Evolutionary conservation across 108 stramenopile genomes (phyloP), one percentile per base, ranked within the genome.

Genomic region (Cyclostephanos tholiformis): DNA sequence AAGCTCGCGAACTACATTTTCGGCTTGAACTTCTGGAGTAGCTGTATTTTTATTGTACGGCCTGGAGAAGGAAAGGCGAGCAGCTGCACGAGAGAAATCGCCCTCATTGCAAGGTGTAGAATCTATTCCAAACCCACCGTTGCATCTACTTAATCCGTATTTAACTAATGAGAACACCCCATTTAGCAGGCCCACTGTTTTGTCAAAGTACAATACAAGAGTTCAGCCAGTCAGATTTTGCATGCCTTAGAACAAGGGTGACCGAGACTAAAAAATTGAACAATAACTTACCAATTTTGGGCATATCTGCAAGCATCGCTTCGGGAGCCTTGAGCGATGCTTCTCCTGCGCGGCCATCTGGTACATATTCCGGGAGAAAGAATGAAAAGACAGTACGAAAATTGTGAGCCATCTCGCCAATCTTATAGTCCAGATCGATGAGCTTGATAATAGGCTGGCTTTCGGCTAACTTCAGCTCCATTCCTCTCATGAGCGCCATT

Each of bases 341-440:
- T 35, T 56, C 53, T 10, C 58, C 65, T 44, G 77, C 58, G 53
- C 63, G 74, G 16, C 85, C 82, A 35, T 32, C 36, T 58, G 89
- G 82, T 26, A 25, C 30, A 58, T 85, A 88, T 52, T 84, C 82
- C 23, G 90, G 86, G n/a, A 75, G 53, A 43, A 80, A 82, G 55
- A 79, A 88, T 13, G 73, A 75, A 70, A 88, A 88, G 7, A 88
- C 85, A 20, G 74, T 82, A 27, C 77, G 84, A 46, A 85, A 77
- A 26, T 63, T 43, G 62, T 85, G 76, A 3, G 85, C 74, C 74
- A 75, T 76, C 75, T 81, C 65, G 12, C 85, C 87, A 64, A 87
- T 88, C 48, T 63, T 70, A 14, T n/a, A 27, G 22, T 55, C 56
- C 62, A 86, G 36, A 46, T 76, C 74, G 5, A 48, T 4, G 8